These are phyloP conservation scores for Orbilia javanica DNA, from an alignment of 2,329 filamentous ascomycete genomes.

Conservation along the genomic window DNA sequence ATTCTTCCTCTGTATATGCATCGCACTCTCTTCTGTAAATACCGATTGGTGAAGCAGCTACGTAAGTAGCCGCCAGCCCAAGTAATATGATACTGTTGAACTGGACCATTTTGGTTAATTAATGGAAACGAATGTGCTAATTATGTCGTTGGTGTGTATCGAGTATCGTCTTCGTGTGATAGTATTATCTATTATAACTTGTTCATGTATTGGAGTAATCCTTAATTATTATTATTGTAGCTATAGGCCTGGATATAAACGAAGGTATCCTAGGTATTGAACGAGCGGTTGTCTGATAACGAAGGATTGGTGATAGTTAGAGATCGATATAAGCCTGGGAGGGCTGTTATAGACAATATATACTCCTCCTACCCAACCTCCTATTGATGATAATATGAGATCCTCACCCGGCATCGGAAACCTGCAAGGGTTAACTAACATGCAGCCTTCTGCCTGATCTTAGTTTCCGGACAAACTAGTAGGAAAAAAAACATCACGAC, in stretches of 20 bases:
- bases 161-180: not conserved
- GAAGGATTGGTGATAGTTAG: conserved; percentile 28
- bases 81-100: conserved; percentile 40
- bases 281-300: conserved; percentile 48
- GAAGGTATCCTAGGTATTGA: conserved; percentile 51
- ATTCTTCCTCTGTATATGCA: conserved; percentile 25
- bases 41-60: conserved; percentile 40
- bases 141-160: not conserved
- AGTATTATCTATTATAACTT: conserved; percentile 19
- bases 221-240: conserved; percentile 13
- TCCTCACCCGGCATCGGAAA: conserved; percentile 2
- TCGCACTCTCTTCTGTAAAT: conserved; percentile 38
- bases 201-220: not conserved
- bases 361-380: conserved; percentile 13
- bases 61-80: conserved; percentile 33
- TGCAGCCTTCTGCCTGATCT: conserved; percentile 23
- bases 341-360: conserved; percentile 38
- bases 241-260: conserved; percentile 54
- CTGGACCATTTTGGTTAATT: conserved; percentile 52
- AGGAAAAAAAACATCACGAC: conserved; percentile 13
- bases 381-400: not conserved
- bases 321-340: conserved; percentile 8
- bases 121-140: conserved; percentile 42
- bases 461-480: conserved; percentile 39
- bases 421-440: conserved; percentile 10